phyloP scores from a whole-genome alignment of 768 basidiomycete species.

The Glaciozyma antarctica region DNA sequence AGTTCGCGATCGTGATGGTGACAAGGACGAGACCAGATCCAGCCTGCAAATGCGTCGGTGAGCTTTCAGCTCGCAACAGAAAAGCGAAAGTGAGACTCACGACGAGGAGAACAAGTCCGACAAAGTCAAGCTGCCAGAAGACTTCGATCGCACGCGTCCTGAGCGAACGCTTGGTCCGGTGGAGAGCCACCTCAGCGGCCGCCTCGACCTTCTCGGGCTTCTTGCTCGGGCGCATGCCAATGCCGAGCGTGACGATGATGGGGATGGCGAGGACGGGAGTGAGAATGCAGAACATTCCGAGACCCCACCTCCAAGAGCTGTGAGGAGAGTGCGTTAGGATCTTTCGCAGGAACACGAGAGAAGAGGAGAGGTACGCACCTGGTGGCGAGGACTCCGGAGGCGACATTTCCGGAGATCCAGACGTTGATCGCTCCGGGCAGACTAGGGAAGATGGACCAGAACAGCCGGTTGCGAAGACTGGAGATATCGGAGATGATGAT shows the following conservation, averaged over 20 bases:
- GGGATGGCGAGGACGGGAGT: constrained; percentile 35
- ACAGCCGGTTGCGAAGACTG: constrained; percentile 28
- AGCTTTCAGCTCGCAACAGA: constrained; percentile 38
- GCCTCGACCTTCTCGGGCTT: constrained; percentile 6
- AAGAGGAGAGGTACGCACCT: neutral
- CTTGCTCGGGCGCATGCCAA: constrained; percentile 21
- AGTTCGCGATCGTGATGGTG: constrained; percentile 38
- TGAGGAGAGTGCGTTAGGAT: neutral
- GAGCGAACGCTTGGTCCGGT: neutral
- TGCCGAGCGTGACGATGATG: constrained; percentile 36
- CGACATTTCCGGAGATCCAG: constrained; percentile 36
- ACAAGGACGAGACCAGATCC: constrained; percentile 38
- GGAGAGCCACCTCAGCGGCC: neutral
- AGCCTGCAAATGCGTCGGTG: neutral
- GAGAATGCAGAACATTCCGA: constrained; percentile 37
- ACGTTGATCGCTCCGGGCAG: constrained; percentile 38
- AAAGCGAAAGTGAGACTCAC: constrained; percentile 35
- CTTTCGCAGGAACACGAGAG: neutral
- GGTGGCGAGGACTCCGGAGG: constrained; percentile 26
- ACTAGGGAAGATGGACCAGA: constrained; percentile 37
- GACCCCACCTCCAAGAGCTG: constrained; percentile 2
- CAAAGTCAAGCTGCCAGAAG: constrained; percentile 39
- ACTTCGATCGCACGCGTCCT: constrained; percentile 15
- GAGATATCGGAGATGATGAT: constrained; percentile 33
- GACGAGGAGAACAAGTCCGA: constrained; percentile 38